Conservation (phyloP, 345 rosid genomes). For the Citrus sp. region DNA sequence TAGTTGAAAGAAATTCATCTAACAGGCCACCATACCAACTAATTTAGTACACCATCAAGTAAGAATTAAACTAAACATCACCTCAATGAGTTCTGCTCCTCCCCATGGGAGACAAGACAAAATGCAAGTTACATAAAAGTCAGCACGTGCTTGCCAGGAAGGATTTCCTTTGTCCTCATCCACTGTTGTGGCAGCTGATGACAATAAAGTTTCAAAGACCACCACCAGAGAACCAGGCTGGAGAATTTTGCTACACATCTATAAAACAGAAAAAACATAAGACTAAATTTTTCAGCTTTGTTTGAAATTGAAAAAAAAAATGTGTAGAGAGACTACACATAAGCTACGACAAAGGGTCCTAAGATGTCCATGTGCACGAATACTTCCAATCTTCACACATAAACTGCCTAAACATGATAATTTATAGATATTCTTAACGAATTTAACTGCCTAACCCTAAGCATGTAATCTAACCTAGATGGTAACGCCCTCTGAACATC, state of each 20-base stretch:
- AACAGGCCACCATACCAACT: constrained; percentile 7
- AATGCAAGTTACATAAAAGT: constrained; percentile 85
- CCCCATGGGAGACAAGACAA: constrained; percentile 99
- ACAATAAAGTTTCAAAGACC: constrained; percentile 79
- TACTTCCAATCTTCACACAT: not conserved
- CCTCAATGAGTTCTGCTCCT: constrained; percentile 94
- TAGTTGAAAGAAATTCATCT: not conserved
- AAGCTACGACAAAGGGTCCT: not conserved
- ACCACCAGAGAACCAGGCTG: constrained; percentile 87
- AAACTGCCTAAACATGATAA: not conserved
- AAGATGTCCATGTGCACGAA: not conserved
- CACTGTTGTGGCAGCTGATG: constrained; percentile 92
- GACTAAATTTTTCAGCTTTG: not conserved
- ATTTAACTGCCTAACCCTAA: not conserved
- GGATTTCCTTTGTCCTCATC: constrained; percentile 99
- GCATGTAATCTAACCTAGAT: not conserved
- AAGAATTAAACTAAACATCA: constrained; percentile 25
- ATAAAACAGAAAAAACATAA: constrained; percentile 6
- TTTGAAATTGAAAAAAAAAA: not conserved
- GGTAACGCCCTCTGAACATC: not conserved
- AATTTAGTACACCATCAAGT: constrained; percentile 9
- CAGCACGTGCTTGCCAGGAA: constrained; percentile 94
- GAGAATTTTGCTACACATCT: constrained; percentile 97
- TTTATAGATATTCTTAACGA: not conserved
- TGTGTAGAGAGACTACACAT: not conserved